Evolutionary conservation across 495 filamentous ascomycete genomes (phyloP).

Genomic region (Schizothecium vesticola): DNA sequence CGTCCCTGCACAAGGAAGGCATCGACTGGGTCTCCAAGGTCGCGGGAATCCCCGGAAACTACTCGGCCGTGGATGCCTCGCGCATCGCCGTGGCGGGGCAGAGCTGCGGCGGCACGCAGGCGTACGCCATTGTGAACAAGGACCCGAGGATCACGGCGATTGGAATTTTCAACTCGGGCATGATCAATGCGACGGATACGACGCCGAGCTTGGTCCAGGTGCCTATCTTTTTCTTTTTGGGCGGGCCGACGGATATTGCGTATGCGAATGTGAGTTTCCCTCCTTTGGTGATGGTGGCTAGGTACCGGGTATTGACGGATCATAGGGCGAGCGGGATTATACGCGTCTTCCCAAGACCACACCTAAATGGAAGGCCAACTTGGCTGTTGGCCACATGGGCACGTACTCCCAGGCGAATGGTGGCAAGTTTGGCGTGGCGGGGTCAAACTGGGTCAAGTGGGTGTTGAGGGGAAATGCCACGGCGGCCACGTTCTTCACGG

Average conservation of each 20-base stretch:
- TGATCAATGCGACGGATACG: neutral
- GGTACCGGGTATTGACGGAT: neutral
- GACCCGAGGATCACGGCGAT: conserved; percentile 1
- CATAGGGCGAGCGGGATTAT: conserved; percentile 1
- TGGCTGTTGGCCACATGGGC: neutral
- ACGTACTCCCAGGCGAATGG: neutral
- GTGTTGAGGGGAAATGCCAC: neutral
- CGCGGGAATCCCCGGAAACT: conserved; percentile 3
- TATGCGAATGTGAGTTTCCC: neutral
- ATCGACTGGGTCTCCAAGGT: conserved; percentile 5
- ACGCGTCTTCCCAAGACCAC: neutral
- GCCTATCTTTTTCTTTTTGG: conserved; percentile 1
- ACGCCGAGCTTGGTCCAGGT: neutral
- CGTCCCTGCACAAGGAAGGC: neutral
- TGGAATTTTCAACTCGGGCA: neutral
- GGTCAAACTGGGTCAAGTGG: conserved; percentile 2
- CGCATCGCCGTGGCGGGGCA: conserved; percentile 3
- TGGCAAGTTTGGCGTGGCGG: conserved; percentile 5
- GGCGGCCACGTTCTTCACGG: neutral
- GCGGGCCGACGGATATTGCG: neutral
- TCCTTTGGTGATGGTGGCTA: neutral
- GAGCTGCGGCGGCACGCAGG: conserved; percentile 8
- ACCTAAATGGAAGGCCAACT: conserved; percentile 7
- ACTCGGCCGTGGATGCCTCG: conserved; percentile 2
- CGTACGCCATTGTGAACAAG: neutral